Conservation (phyloP, 2,329 filamentous ascomycete genomes). For the Ceratocystiopsis sp. region DNA sequence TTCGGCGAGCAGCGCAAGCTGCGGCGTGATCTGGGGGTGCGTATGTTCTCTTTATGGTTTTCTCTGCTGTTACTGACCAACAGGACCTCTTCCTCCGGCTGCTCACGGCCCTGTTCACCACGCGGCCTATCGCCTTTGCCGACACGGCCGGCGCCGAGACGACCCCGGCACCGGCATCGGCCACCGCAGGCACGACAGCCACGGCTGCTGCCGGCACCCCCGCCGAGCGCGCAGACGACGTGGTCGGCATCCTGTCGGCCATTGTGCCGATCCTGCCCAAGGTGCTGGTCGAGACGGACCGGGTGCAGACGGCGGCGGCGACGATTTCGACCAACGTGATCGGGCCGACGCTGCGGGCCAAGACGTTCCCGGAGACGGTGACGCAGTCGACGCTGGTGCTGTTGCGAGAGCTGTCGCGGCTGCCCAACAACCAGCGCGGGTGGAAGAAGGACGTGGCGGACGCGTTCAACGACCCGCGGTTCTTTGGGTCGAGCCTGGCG, state of each 20-base stretch:
- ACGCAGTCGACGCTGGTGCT: constrained; percentile 54
- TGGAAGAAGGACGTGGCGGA: constrained; percentile 91
- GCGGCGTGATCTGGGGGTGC: constrained; percentile 72
- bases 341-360: constrained; percentile 65
- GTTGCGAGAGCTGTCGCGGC: constrained; percentile 57
- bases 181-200: constrained; percentile 6
- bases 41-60: constrained; percentile 17
- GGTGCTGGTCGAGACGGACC: constrained; percentile 72
- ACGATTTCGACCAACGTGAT: constrained; percentile 74
- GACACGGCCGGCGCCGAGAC: constrained; percentile 24
- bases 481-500: constrained; percentile 55
- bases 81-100: constrained; percentile 80
- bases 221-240: constrained; percentile 46
- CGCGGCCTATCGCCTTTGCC: constrained; percentile 57
- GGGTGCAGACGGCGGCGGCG: constrained; percentile 58
- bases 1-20: constrained; percentile 90
- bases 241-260: constrained; percentile 60
- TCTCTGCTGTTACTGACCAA: neutral
- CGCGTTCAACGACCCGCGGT: constrained; percentile 75
- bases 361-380: constrained; percentile 73
- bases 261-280: constrained; percentile 69
- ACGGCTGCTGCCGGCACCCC: constrained; percentile 12
- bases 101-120: constrained; percentile 86
- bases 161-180: constrained; percentile 16
- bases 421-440: constrained; percentile 66